Percentiles rank a stretch among this genome's conserved stretches.
Evolutionary conservation across 2,329 filamentous ascomycete species (phyloP).

Genomic region (Nothopassalora personata): DNA sequence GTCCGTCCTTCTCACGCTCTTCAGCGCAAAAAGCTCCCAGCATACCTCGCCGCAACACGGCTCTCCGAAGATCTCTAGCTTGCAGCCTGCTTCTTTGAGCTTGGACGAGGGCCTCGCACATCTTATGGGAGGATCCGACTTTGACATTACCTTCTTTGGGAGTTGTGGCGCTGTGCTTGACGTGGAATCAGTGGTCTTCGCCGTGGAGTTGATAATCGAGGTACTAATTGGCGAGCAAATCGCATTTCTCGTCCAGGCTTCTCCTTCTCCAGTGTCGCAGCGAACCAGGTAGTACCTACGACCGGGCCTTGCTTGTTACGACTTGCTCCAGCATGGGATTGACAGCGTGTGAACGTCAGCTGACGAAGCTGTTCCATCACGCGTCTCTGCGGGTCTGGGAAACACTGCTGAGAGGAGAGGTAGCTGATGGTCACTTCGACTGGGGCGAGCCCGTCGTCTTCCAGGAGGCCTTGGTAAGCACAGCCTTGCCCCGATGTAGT

Average conservation of each 20-base stretch:
- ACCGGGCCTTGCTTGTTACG: background rate
- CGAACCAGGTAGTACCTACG: background rate
- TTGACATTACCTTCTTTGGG: background rate
- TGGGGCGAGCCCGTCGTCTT: background rate
- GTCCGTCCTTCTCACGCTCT: no score
- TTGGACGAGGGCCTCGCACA: background rate
- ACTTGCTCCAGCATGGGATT: background rate
- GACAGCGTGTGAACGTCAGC: background rate
- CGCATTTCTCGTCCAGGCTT: background rate
- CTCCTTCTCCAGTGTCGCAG: background rate
- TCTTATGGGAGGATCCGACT: background rate
- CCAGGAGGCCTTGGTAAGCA: background rate
- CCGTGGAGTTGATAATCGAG: background rate
- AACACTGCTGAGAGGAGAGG: background rate
- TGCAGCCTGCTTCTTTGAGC: no score
- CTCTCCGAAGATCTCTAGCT: no score
- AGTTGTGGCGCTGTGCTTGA: background rate
- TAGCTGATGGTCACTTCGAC: background rate
- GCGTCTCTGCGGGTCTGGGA: no score
- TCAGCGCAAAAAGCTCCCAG: no score
- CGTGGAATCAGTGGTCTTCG: background rate
- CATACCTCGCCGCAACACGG: no score
- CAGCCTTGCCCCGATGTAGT: background rate
- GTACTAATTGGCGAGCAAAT: background rate
- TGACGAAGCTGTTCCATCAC: background rate